A percentile compares a stretch with the other conserved stretches of the same genome.
Evolutionary conservation across 192 early-diverging fungal species (phyloP).

Genomic region (Powellomyces hirtus): DNA sequence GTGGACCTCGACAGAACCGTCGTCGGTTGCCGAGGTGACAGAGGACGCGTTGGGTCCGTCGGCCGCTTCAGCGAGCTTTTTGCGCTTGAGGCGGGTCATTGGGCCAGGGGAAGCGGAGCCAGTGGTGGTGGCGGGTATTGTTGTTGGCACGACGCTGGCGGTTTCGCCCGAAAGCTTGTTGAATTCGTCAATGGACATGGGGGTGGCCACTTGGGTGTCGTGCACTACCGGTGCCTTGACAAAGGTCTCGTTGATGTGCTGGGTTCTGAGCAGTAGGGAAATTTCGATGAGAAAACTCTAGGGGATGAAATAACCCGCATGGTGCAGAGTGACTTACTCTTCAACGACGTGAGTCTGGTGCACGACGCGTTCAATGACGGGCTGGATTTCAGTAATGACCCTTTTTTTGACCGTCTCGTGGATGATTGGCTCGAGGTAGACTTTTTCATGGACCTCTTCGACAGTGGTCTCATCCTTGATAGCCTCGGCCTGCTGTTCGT

Average conservation of each 20-base stretch:
- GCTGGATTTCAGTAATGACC: constrained; percentile 32
- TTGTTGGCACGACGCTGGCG: background rate
- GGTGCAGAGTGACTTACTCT: constrained; percentile 19
- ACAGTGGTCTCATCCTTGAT: constrained; percentile 20
- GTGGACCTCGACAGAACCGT: background rate
- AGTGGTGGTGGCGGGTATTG: background rate
- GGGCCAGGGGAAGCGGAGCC: background rate
- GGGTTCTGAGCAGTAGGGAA: constrained; percentile 10
- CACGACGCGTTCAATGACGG: constrained; percentile 31
- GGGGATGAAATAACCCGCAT: background rate
- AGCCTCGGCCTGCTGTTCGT: constrained; percentile 21
- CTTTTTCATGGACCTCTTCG: constrained; percentile 25
- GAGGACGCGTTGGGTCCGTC: background rate
- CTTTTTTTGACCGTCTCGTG: constrained; percentile 25
- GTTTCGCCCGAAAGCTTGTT: background rate
- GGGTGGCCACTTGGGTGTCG: constrained; percentile 25
- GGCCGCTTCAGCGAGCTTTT: constrained; percentile 22
- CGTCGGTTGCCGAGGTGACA: background rate
- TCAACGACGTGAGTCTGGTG: constrained; percentile 27
- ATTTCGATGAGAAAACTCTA: too few relatives aligned
- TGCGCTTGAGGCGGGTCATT: constrained; percentile 28
- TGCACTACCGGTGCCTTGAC: constrained; percentile 30
- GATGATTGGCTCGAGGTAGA: constrained; percentile 31
- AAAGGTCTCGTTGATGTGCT: constrained; percentile 30
- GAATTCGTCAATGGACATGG: constrained; percentile 26